A percentile compares a stretch with the other conserved stretches of the same genome.
Evolutionary conservation across 345 rosid genomes (phyloP).

Genomic region (Eucalyptus victrix): DNA sequence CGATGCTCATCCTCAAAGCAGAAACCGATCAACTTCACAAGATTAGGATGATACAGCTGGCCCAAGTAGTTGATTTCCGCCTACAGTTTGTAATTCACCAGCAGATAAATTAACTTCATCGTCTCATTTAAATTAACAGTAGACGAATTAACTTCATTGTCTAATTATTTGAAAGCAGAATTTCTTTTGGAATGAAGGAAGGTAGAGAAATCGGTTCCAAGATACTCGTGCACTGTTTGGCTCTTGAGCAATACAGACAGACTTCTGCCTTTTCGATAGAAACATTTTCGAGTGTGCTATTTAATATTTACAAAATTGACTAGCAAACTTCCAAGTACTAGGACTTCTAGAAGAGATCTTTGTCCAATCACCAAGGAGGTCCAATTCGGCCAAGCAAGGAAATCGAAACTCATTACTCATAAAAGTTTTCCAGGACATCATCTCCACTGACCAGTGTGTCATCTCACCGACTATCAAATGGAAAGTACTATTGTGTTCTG

Average conservation of each 20-base stretch:
- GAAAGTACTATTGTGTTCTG: not conserved
- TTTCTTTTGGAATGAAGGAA: not conserved
- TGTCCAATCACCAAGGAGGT: not conserved
- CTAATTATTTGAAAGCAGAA: not conserved
- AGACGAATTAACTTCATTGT: not conserved
- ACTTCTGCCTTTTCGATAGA: not conserved
- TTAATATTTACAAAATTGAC: not conserved
- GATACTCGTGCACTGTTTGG: not conserved
- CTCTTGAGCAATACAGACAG: not conserved
- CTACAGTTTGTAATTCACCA: constrained; percentile 10
- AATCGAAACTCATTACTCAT: not conserved
- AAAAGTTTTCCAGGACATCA: not conserved
- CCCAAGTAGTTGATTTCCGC: constrained; percentile 77
- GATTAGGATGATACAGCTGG: constrained; percentile 56
- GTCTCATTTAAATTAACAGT: not conserved
- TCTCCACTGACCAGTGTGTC: not conserved
- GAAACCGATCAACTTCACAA: constrained; percentile 66
- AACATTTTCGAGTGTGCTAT: not conserved
- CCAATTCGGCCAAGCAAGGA: not conserved
- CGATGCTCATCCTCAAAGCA: constrained; percentile 80
- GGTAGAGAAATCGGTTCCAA: not conserved
- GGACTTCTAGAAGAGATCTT: not conserved
- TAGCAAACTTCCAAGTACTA: not conserved
- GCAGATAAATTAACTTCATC: not conserved
- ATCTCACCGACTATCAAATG: not conserved